Evolutionary conservation across 768 basidiomycete species (phyloP).

Genomic region (Lactarius tabidus): DNA sequence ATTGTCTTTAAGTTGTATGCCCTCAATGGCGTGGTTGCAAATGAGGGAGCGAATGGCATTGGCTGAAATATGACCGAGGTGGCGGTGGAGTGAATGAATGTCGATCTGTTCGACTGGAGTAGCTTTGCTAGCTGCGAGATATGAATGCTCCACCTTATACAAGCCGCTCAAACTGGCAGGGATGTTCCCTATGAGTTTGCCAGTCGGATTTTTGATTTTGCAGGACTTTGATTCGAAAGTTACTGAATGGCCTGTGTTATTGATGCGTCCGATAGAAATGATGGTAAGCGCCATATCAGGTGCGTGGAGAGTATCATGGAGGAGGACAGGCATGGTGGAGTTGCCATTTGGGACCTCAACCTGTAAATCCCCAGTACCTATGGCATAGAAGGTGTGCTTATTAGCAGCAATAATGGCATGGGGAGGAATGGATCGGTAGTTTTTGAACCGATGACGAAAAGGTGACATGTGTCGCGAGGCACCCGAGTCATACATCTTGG

Average conservation of each 20-base stretch:
- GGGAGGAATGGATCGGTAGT: constrained; percentile 15
- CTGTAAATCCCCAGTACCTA: constrained; percentile 22
- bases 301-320: constrained; percentile 7
- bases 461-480: constrained; percentile 25
- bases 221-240: not conserved
- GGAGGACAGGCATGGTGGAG: constrained; percentile 1
- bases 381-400: constrained; percentile 24
- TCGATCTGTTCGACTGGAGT: too few species aligned
- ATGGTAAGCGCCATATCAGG: constrained; percentile 23
- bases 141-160: not conserved
- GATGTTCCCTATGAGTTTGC: not conserved
- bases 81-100: too few species aligned
- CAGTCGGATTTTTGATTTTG: not conserved
- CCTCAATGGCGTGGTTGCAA: not conserved
- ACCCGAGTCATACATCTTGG: constrained; percentile 22
- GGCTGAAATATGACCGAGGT: constrained; percentile 19
- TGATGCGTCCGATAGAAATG: constrained; percentile 19
- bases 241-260: not conserved
- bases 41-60: constrained; percentile 27
- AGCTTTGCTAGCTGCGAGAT: too few species aligned
- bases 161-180: not conserved
- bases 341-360: constrained; percentile 10
- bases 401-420: not conserved
- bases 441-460: constrained; percentile 13
- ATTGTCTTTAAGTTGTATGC: not conserved